Percentiles rank a stretch among this genome's conserved stretches.
phyloP scores from a whole-genome alignment of 2,329 filamentous ascomycete genomes.

The Ophiostoma tasmaniense region DNA sequence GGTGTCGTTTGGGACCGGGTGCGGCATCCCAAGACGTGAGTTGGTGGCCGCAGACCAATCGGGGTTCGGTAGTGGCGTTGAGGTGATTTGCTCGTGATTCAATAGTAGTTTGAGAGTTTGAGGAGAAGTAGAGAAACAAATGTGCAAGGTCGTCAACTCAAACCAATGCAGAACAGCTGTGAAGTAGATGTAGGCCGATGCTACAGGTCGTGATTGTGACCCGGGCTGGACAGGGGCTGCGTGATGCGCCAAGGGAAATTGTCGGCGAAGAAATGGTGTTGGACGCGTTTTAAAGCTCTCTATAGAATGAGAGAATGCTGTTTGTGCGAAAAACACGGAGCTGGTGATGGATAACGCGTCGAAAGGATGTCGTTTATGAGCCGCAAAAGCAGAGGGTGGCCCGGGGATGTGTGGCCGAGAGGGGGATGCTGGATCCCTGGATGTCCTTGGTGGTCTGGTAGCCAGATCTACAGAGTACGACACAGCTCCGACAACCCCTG shows the following conservation, averaged over 20 bases:
- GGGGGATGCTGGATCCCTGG: background rate
- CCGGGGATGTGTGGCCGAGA: conserved; percentile 13
- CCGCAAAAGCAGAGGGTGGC: conserved; percentile 1
- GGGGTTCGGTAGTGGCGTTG: background rate
- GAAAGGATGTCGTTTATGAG: background rate
- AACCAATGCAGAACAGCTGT: background rate
- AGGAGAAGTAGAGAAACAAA: background rate
- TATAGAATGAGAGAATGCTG: background rate
- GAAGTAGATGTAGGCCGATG: background rate
- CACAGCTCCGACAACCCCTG: conserved; percentile 1
- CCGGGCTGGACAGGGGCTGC: background rate
- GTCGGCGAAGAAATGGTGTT: background rate
- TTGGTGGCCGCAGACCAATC: background rate
- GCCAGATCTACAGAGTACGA: background rate
- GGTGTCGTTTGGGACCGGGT: background rate
- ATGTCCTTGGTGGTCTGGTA: background rate
- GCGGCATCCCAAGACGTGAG: conserved; percentile 13
- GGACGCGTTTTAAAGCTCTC: conserved; percentile 12
- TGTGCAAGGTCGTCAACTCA: background rate
- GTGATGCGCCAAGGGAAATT: conserved; percentile 19
- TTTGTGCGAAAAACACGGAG: conserved; percentile 14
- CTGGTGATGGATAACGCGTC: conserved; percentile 20
- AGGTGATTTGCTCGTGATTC: background rate
- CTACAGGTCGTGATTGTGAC: background rate
- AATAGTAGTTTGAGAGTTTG: background rate